Percentiles rank a stretch among this genome's conserved stretches.
These are phyloP conservation scores for Purshia tridentata DNA, from an alignment of 306 rosid species.

Conservation along the genomic window DNA sequence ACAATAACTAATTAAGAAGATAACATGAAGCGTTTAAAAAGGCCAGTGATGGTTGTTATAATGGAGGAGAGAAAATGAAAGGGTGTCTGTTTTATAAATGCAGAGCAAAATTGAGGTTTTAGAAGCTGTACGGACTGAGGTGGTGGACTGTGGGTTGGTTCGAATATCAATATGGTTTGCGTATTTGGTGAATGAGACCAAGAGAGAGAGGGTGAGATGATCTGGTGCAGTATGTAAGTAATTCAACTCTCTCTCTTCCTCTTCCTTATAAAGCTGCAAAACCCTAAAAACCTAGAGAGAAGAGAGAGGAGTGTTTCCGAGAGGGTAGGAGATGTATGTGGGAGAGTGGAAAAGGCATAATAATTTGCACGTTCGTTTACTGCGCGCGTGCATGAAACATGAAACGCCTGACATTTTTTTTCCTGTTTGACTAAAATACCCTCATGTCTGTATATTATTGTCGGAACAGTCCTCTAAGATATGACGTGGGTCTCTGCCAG, in stretches of 20 bases:
- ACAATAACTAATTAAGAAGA: too few relatives aligned
- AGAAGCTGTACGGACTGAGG: slow-evolving; percentile 5
- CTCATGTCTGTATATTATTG: not conserved
- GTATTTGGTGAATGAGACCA: slow-evolving; percentile 8
- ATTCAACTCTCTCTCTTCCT: not conserved
- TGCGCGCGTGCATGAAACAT: not conserved
- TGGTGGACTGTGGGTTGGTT: slow-evolving; percentile 1
- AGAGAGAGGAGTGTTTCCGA: slow-evolving; percentile 14
- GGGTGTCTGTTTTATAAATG: not conserved
- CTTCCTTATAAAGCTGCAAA: not conserved
- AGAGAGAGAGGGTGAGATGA: not conserved
- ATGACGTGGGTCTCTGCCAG: slow-evolving; percentile 5
- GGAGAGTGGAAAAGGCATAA: not conserved
- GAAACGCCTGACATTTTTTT: not conserved
- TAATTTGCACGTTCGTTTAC: not conserved
- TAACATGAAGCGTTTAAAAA: not conserved
- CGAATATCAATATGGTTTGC: not conserved
- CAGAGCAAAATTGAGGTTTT: not conserved
- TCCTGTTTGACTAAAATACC: slow-evolving; percentile 13
- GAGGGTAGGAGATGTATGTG: slow-evolving; percentile 12
- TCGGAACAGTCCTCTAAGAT: not conserved
- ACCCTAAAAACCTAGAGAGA: not conserved
- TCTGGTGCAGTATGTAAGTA: not conserved
- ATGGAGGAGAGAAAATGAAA: not conserved
- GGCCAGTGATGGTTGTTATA: too few relatives aligned